phyloP scores from a whole-genome alignment of 441 rosid genomes.

The Euphorbia schlechtendalii region DNA sequence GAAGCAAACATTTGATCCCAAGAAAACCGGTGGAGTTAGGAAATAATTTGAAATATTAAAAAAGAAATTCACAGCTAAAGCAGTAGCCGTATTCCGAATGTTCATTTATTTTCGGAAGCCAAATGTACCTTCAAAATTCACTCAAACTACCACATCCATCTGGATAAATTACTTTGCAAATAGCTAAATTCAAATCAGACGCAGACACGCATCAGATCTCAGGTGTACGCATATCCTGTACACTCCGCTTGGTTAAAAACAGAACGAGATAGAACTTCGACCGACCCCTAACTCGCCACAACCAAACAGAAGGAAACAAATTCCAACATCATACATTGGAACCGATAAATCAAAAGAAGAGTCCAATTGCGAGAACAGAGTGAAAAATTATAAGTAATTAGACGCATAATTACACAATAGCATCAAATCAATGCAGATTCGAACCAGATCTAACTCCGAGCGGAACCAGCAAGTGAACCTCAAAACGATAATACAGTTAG shows the following conservation, averaged over 20 bases:
- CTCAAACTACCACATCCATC: neutral
- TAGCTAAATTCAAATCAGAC: slow-evolving; percentile 3
- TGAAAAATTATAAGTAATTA: neutral
- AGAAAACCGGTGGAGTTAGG: too few relatives aligned
- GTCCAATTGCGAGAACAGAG: slow-evolving; percentile 6
- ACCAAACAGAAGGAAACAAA: slow-evolving; percentile 12
- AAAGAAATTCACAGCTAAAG: slow-evolving; percentile 1
- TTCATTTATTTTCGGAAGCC: slow-evolving; percentile 4
- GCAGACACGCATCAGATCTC: slow-evolving; percentile 30
- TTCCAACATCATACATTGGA: slow-evolving; percentile 1
- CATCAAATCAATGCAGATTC: slow-evolving; percentile 31
- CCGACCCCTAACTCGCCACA: neutral
- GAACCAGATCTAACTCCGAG: slow-evolving; percentile 51
- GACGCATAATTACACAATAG: slow-evolving; percentile 2
- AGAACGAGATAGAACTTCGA: neutral
- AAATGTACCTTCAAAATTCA: slow-evolving; percentile 14
- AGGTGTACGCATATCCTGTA: slow-evolving; percentile 16
- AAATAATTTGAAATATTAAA: slow-evolving; percentile 1
- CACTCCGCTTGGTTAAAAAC: slow-evolving; percentile 12
- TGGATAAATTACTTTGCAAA: neutral
- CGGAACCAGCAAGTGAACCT: slow-evolving; percentile 3
- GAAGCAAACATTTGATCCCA: too few relatives aligned
- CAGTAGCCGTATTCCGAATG: neutral
- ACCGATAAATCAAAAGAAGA: slow-evolving; percentile 7
- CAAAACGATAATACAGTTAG: slow-evolving; percentile 2